phyloP scores from a whole-genome alignment of 208 protist genomes.

The Wallacemonas sp. region DNA sequence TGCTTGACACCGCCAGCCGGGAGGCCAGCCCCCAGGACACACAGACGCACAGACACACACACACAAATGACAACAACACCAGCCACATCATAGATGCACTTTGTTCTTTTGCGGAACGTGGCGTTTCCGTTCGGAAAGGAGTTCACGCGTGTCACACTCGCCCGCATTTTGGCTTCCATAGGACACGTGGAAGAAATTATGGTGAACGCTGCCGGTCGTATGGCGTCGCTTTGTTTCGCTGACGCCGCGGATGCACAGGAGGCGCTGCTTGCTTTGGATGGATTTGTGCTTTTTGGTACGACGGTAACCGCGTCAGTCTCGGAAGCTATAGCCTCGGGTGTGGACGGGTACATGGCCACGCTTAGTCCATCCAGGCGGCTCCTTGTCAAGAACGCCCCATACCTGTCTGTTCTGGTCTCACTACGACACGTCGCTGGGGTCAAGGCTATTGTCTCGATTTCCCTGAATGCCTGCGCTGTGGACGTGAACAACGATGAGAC shows the following conservation, averaged over 20 bases:
- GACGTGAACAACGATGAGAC: slow-evolving; percentile 24
- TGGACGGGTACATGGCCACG: slow-evolving; percentile 60
- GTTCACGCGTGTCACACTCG: slow-evolving; percentile 54
- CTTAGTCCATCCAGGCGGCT: slow-evolving; percentile 40
- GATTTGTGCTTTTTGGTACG: slow-evolving; percentile 58
- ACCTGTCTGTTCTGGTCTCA: slow-evolving; percentile 54
- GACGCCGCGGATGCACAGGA: slow-evolving; percentile 67
- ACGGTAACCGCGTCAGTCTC: slow-evolving; percentile 49
- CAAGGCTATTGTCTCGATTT: slow-evolving; percentile 35
- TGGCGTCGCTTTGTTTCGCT: slow-evolving; percentile 53
- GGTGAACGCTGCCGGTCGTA: slow-evolving; percentile 41
- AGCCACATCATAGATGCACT: no score
- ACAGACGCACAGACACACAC: no score
- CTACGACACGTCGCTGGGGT: slow-evolving; percentile 55
- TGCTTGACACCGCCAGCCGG: no score
- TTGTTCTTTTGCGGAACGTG: slow-evolving; percentile 49
- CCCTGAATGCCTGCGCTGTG: slow-evolving; percentile 47
- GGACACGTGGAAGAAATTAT: slow-evolving; percentile 64
- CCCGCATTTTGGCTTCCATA: slow-evolving; percentile 41
- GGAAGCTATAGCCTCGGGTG: slow-evolving; percentile 39
- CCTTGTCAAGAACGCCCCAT: slow-evolving; percentile 52
- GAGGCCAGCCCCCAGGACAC: no score
- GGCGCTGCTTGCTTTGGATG: slow-evolving; percentile 65
- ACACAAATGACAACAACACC: no score
- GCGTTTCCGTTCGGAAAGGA: slow-evolving; percentile 57